Base-by-base conservation (phyloP, 169 alveolate species). In the Eimeria sp. region DNA sequence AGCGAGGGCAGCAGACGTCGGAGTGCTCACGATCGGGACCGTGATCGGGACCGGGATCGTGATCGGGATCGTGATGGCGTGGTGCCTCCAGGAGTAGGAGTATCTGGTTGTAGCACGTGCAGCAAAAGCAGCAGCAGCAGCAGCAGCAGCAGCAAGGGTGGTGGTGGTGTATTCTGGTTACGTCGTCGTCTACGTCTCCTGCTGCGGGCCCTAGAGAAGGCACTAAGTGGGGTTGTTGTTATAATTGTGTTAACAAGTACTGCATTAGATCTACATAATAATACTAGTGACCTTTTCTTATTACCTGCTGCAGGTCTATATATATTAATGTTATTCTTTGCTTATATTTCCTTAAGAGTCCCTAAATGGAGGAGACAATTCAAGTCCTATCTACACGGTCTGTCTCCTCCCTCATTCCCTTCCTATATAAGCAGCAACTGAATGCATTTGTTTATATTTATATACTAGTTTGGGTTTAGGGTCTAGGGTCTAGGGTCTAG, bases 291-390 rank as follows among this genome's bases (percentile, higher is more conserved):
- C 3, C 43, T 67, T 14, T 67, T n/a, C 78, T 25, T 67, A n/a
- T 20, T 67, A 11, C 78, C 78, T 25, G 78, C 78, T 25, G 43
- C 43, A 10, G 78, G 78, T 14, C 47, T 67, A 11, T 30, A 67
- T 30, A 10, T 67, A 25, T n/a, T 67, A 14, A 67, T 67, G 78
- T 25, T n/a, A 25, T 25, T 67, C 47, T 30, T 67, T 25, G 78
- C 78, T n/a, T 30, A 67, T 67, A n/a, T 67, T 25, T 67, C 78
- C 22, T 20, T 67, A 14, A 67, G 22, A 67, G n/a, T 67, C 10
- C 78, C 78, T 25, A 67, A 67, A 25, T 67, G 78, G 78, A 67
- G 78, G 78, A 25, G 78, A n/a, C 78, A 67, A 25, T 30, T 67
- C 22, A 67, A 67, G n/a, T 25, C 47, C 2, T 67, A 67, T 30